Base-by-base conservation (phyloP, 2,329 filamentous ascomycete species). In the Nothophaeocryptopus gaeumannii region DNA sequence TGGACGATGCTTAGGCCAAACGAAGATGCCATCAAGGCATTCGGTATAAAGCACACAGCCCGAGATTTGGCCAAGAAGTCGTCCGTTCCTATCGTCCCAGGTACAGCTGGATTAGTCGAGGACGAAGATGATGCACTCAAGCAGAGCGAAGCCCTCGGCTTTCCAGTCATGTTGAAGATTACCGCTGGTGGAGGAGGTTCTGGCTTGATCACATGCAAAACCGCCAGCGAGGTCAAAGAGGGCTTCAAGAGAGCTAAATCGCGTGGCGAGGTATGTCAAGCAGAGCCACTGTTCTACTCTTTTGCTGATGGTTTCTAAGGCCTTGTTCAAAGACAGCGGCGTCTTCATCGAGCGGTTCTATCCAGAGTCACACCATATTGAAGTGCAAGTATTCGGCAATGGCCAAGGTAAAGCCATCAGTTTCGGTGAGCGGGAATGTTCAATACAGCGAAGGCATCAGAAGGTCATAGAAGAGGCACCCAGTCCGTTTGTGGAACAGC, bases 381-480 rank as follows among this genome's bases (percentile, higher is more conserved):
- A 96, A 70, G 88, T 96, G 5, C 90, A 96, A 66, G 81, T 96
- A 12, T 93, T 96, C 68, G 90, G 89, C 37, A 90, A 96, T 64
- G 83, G 83, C 44, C 78, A 83, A 59, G 89, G 89, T 1, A 82
- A 86, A 64, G 89, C 85, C 12, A 84, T 95, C 8, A 84, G 86
- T n/a, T 81, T 95, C 29, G 89, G 89, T 14, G 90, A 96, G 72
- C 78, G 90, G 48, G 90, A 96, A 67, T 96, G 90, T 70, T 92
- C 87, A 44, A 79, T 96, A 10, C 90, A 96, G 71, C 76, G 90
- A 56, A 75, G 90, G 35, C 89, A 96, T 65, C 90, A 96, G 67
- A 96, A 96, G 72, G 87, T 95, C 36, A 79, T 96, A 15, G 90
- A 96, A 67, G 90, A 96, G 70, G 90, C 86, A 2, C 90, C 90